phyloP scores from a whole-genome alignment of 345 rosid species.

The Turnera subulata region DNA sequence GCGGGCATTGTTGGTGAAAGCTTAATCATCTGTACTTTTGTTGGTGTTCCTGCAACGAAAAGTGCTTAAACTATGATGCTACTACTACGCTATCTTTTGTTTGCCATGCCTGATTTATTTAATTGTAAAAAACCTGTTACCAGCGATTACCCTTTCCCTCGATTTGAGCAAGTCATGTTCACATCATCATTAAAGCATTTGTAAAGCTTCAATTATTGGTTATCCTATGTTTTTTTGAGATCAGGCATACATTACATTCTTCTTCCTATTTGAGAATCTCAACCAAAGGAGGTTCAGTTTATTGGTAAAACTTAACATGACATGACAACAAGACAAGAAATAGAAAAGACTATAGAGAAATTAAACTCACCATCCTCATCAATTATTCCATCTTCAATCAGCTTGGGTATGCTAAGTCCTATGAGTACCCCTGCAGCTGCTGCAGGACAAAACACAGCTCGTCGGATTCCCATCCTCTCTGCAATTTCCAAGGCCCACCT shows the following conservation, averaged over 20 bases:
- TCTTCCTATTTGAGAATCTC: too few relatives aligned
- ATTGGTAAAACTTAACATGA: too few relatives aligned
- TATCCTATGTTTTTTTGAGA: too few relatives aligned
- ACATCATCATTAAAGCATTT: too few relatives aligned
- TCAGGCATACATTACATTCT: not conserved
- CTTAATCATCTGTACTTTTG: constrained; percentile 4
- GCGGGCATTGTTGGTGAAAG: constrained; percentile 15
- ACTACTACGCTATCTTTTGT: not conserved
- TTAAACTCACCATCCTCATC: not conserved
- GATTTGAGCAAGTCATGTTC: too few relatives aligned
- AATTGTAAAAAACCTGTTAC: not conserved
- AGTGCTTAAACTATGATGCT: not conserved
- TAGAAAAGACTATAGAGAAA: not conserved
- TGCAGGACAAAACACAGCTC: constrained; percentile 13
- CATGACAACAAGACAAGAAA: too few relatives aligned
- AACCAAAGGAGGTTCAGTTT: too few relatives aligned
- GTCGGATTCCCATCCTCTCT: constrained; percentile 15
- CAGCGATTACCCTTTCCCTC: not conserved
- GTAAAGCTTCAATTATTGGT: too few relatives aligned
- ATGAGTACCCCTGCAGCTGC: constrained; percentile 6
- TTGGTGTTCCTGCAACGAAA: constrained; percentile 12
- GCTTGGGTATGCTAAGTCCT: not conserved
- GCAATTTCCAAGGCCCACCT: constrained; percentile 33
- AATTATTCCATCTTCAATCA: constrained; percentile 1
- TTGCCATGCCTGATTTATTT: not conserved